Evolutionary conservation across 1,139 yeast species (phyloP), one percentile per base, ranked within the genome.

Genomic region (Diutina ranongensis): DNA sequence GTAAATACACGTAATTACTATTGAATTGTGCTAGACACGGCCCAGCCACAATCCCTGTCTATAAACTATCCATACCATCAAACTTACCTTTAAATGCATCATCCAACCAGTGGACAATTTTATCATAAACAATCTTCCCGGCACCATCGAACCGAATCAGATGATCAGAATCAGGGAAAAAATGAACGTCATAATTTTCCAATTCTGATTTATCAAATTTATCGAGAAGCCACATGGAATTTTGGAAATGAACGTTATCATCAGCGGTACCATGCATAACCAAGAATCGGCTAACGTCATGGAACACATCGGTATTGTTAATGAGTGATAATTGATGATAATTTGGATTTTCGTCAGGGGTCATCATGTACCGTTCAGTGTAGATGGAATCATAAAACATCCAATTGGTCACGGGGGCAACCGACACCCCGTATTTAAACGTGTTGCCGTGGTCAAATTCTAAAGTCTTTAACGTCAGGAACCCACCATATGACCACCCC

Each of bases 401-500:
- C 94, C 94, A 86, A 57, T 84, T 77, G 0, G 95, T 84, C 13
- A 85, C 95, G 0, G 95, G 95, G 0, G 95, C 95, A 27, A 86
- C 95, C 0, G 95, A 86, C 76, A 84, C 78, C 13, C 94, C 94
- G 54, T 75, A 86, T 52, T 74, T 75, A 67, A 85, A 83, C 1
- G 75, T 71, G 12, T 72, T 59, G 4, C 94, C 94, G 2, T 66
- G 67, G 57, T 85, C 95, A 35, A 64, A 70, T 58, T 86, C 95
- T 31, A 85, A 63, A 0, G 89, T 80, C 62, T 84, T 85, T 50
- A 86, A 64, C 0, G 95, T 83, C 48, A 83, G 69, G 59, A 78
- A 86, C 0, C 94, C 95, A 45, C 95, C 95, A 56, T 84, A 86
- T 3, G 89, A 80, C 95, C 95, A 86, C n/a, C 95, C 95, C 95